Evolutionary conservation across 768 basidiomycete genomes (phyloP).

Genomic region (Collybia nuda): DNA sequence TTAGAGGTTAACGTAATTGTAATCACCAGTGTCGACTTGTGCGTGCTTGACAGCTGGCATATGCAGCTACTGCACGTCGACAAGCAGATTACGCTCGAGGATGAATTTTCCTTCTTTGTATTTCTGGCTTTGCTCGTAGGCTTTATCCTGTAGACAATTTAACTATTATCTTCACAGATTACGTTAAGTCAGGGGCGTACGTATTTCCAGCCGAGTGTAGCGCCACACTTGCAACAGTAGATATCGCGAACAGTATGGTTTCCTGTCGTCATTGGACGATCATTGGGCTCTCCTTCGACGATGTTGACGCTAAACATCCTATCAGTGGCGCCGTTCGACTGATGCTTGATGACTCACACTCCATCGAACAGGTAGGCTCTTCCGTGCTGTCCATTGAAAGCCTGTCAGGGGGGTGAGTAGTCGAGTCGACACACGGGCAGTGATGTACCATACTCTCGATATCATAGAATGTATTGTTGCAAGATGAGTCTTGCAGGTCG

Average conservation of each 20-base stretch:
- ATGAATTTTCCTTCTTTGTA: conserved; percentile 99
- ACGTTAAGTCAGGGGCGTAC: conserved; percentile 44
- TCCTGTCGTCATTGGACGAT: conserved; percentile 96
- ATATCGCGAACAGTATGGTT: conserved; percentile 96
- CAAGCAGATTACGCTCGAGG: conserved; percentile 88
- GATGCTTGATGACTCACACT: conserved; percentile 61
- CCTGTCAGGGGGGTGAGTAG: conserved; percentile 43
- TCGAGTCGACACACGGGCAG: conserved; percentile 1
- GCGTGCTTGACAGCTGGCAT: conserved; percentile 3
- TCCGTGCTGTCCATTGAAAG: conserved; percentile 96
- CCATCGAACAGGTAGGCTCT: conserved; percentile 91
- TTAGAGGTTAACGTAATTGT: conserved; percentile 1
- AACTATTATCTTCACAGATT: conserved; percentile 6
- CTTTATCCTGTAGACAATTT: conserved; percentile 70
- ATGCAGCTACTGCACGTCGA: conserved; percentile 70
- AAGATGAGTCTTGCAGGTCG: conserved; percentile 84
- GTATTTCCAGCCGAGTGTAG: conserved; percentile 97
- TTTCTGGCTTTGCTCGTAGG: conserved; percentile 87
- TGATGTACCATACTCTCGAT: conserved; percentile 61
- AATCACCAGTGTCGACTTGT: conserved; percentile 10
- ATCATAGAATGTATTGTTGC: conserved; percentile 92
- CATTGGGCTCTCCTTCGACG: conserved; percentile 83
- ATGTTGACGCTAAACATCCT: conserved; percentile 76
- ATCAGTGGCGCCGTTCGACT: conserved; percentile 6
- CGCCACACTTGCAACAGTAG: conserved; percentile 87